Percentiles rank a stretch among this genome's conserved stretches.
phyloP scores from a whole-genome alignment of 1,284 basidiomycete species.

The Leccinum subrobustum region DNA sequence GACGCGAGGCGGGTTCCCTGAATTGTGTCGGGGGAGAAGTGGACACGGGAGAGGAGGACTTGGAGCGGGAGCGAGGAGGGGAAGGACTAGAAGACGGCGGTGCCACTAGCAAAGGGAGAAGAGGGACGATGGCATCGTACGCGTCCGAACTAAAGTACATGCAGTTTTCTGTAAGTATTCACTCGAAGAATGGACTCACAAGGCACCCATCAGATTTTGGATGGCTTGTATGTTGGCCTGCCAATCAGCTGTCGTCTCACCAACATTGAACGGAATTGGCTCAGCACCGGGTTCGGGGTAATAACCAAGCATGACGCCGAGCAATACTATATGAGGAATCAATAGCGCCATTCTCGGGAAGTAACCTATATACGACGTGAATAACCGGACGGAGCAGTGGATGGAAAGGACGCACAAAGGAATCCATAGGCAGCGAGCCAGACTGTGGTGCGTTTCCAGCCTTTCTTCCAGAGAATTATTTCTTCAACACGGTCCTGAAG shows the following conservation, averaged over 20 bases:
- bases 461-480: slow-evolving; percentile 68
- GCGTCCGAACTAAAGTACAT: slow-evolving; percentile 45
- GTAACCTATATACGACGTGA: slow-evolving; percentile 45
- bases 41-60: neutral
- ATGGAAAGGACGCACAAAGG: slow-evolving; percentile 51
- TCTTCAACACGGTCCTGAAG: slow-evolving; percentile 76
- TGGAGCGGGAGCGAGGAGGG: neutral
- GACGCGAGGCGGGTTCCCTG: neutral
- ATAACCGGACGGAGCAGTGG: neutral
- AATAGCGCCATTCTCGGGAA: slow-evolving; percentile 65
- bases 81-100: neutral
- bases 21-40: neutral
- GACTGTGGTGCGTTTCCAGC: slow-evolving; percentile 59
- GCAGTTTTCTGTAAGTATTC: neutral
- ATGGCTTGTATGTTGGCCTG: slow-evolving; percentile 76
- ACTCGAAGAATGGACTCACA: slow-evolving; percentile 43
- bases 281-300: slow-evolving; percentile 44
- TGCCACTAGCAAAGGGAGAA: neutral
- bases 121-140: slow-evolving; percentile 34
- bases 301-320: slow-evolving; percentile 56
- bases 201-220: slow-evolving; percentile 77
- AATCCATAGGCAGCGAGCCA: slow-evolving; percentile 72
- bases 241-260: slow-evolving; percentile 66
- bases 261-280: slow-evolving; percentile 39
- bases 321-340: slow-evolving; percentile 57